Percentiles rank a stretch among this genome's conserved stretches.
These are phyloP conservation scores for Hypomyces perniciosus DNA, from an alignment of 2,329 filamentous ascomycete genomes.

Conservation along the genomic window DNA sequence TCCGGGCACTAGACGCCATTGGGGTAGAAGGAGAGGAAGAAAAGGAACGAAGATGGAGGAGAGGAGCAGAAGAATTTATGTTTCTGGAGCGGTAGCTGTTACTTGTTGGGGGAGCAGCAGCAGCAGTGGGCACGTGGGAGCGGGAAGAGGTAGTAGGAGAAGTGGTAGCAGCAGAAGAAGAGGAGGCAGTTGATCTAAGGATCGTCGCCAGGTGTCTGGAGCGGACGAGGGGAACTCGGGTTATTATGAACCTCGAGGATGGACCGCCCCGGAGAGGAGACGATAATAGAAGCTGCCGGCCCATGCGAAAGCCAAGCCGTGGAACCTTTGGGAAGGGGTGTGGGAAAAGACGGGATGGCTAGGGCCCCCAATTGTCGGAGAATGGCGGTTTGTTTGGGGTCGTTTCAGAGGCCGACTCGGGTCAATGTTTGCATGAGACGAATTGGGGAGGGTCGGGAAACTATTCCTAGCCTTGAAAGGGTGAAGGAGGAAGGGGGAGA, in stretches of 20 bases:
- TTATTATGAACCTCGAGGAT: slow-evolving; percentile 15
- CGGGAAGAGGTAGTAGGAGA: not conserved
- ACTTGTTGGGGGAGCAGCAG: not conserved
- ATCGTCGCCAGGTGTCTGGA: slow-evolving; percentile 1
- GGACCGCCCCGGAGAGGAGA: slow-evolving; percentile 15
- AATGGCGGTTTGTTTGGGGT: not conserved
- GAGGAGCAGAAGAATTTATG: slow-evolving; percentile 6
- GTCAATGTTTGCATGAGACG: slow-evolving; percentile 5
- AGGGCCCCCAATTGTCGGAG: slow-evolving; percentile 3
- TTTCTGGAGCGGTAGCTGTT: too few relatives aligned
- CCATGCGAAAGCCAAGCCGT: slow-evolving; percentile 16
- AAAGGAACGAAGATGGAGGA: slow-evolving; percentile 17
- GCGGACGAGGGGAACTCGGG: slow-evolving; percentile 9
- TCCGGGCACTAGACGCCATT: slow-evolving; percentile 20
- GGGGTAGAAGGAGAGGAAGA: slow-evolving; percentile 11
- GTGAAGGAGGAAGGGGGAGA: slow-evolving; percentile 2
- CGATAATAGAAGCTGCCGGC: slow-evolving; percentile 14
- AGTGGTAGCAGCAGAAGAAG: slow-evolving; percentile 8
- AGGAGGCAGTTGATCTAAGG: not conserved
- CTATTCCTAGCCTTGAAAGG: not conserved
- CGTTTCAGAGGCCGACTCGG: slow-evolving; percentile 9
- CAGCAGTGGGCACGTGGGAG: too few relatives aligned
- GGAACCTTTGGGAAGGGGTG: slow-evolving; percentile 1
- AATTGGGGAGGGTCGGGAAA: not conserved
- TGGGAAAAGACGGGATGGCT: slow-evolving; percentile 8